Percentiles rank a stretch among this genome's conserved stretches.
These are phyloP conservation scores for Thinopyrum elongatum DNA, from an alignment of 176 grass and related monocot genomes.

Conservation along the genomic window DNA sequence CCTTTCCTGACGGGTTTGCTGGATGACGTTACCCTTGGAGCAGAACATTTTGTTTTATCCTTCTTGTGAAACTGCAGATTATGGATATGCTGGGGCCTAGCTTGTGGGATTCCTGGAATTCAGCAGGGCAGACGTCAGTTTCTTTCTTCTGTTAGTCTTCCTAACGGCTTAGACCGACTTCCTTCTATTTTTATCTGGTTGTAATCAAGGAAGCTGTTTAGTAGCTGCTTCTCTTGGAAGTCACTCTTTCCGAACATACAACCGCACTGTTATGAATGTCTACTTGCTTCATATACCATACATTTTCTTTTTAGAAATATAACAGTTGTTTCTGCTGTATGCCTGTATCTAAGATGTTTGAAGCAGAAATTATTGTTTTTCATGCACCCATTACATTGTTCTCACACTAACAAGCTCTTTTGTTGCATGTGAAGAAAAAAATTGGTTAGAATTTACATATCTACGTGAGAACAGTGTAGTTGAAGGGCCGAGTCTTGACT, in stretches of 20 bases:
- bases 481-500: neutral
- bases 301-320: neutral
- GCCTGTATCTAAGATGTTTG: neutral
- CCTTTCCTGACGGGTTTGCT: neutral
- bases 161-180: neutral
- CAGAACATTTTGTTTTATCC: neutral
- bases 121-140: conserved; percentile 74
- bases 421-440: neutral
- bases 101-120: conserved; percentile 90
- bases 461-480: neutral
- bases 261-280: neutral
- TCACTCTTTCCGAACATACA: neutral
- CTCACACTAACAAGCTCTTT: neutral
- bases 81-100: conserved; percentile 97
- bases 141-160: neutral
- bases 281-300: conserved; percentile 10
- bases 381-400: neutral
- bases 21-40: neutral
- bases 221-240: neutral
- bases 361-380: neutral
- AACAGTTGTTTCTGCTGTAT: neutral
- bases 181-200: neutral
- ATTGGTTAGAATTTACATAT: neutral
- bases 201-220: neutral
- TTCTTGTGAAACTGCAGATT: conserved; percentile 41